Percentiles rank a stretch among this genome's conserved stretches.
phyloP scores from a whole-genome alignment of 345 rosid genomes.

The Euphorbia peplus region DNA sequence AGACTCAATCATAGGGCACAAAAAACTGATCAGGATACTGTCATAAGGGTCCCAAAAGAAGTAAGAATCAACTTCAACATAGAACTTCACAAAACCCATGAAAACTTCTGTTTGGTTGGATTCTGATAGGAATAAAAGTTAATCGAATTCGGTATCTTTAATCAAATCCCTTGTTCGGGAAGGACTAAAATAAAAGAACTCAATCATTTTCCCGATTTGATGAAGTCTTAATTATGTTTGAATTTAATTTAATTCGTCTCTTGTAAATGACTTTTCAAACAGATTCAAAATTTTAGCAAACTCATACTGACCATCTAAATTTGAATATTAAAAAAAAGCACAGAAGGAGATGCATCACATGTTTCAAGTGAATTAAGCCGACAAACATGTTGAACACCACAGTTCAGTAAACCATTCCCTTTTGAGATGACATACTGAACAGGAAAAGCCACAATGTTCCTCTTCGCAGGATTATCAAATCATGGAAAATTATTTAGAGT shows the following conservation, averaged over 20 bases:
- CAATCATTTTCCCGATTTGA: neutral
- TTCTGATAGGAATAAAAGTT: no score
- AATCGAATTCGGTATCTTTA: neutral
- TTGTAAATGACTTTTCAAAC: neutral
- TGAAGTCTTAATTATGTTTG: neutral
- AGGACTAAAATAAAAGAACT: neutral
- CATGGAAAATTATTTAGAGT: neutral
- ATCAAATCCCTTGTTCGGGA: neutral
- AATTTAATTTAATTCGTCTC: no score
- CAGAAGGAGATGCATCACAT: conserved; percentile 4
- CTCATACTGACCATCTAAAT: neutral
- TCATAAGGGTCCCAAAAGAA: neutral
- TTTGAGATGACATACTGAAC: neutral
- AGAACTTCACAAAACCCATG: neutral
- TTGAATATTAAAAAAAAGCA: neutral
- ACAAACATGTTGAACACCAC: neutral
- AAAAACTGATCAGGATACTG: neutral
- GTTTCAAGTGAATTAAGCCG: neutral
- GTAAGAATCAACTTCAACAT: neutral
- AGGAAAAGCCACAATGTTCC: neutral
- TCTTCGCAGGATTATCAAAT: neutral
- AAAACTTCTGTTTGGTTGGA: no score
- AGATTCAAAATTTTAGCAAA: neutral
- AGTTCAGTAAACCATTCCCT: neutral
- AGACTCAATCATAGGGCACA: conserved; percentile 5